Conservation (phyloP, 2,329 filamentous ascomycete genomes). For the Gnomoniopsis sp. region DNA sequence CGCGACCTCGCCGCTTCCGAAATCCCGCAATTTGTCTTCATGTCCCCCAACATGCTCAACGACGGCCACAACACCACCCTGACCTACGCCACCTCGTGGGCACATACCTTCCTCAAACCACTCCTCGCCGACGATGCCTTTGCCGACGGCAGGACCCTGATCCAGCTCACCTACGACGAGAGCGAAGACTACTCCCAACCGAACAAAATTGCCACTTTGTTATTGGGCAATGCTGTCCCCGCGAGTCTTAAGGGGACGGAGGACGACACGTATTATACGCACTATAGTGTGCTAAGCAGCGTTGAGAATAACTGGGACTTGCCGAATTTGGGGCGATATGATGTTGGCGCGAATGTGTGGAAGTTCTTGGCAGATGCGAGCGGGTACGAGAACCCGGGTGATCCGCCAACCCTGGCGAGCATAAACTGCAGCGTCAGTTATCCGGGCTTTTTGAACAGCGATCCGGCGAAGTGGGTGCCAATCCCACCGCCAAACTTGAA, state of each 20-base stretch:
- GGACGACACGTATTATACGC: conserved; percentile 47
- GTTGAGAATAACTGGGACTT: conserved; percentile 40
- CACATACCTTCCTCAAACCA: conserved; percentile 48
- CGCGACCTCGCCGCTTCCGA: conserved; percentile 50
- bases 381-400: conserved; percentile 27
- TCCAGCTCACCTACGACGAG: conserved; percentile 58
- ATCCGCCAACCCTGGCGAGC: conserved; percentile 31
- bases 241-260: conserved; percentile 42
- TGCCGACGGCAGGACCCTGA: conserved; percentile 45
- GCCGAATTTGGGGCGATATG: conserved; percentile 40
- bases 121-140: conserved; percentile 49
- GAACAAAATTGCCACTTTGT: conserved; percentile 51
- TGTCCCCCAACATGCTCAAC: conserved; percentile 62
- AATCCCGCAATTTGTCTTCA: conserved; percentile 64
- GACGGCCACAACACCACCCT: conserved; percentile 61
- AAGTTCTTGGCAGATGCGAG: conserved; percentile 22
- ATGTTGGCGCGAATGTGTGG: conserved; percentile 32
- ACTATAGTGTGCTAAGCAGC: conserved; percentile 41
- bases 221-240: conserved; percentile 54
- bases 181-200: conserved; percentile 47
- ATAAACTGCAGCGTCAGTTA: conserved; percentile 42
- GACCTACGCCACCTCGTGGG: conserved; percentile 49
- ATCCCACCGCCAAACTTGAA: conserved; percentile 40
- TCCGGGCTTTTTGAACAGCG: conserved; percentile 35
- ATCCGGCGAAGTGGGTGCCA: conserved; percentile 27